These are phyloP conservation scores for Zarea fungicola DNA, from an alignment of 2,329 filamentous ascomycete species.

Conservation along the genomic window DNA sequence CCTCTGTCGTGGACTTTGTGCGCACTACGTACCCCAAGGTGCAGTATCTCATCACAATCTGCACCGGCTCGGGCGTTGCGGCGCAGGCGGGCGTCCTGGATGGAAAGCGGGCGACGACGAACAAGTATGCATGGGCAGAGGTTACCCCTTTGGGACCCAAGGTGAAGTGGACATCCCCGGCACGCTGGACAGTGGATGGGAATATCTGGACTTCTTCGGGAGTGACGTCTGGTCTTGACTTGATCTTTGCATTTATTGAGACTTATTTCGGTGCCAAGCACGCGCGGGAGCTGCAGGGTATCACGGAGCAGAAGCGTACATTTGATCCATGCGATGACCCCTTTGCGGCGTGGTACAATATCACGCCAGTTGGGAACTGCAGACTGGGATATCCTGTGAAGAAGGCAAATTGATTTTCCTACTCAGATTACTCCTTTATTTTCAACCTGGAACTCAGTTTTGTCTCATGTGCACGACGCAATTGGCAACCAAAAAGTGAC, in stretches of 20 bases:
- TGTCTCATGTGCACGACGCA: no score
- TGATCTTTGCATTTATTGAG: constrained; percentile 54
- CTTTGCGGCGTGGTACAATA: constrained; percentile 14
- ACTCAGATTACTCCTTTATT: no score
- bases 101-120: constrained; percentile 50
- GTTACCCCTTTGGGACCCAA: constrained; percentile 34
- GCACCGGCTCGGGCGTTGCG: constrained; percentile 49
- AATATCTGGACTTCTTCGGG: constrained; percentile 55
- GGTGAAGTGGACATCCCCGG: constrained; percentile 47
- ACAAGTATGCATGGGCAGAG: constrained; percentile 44
- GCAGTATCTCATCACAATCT: constrained; percentile 49
- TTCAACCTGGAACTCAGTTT: no score
- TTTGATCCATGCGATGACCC: constrained; percentile 18
- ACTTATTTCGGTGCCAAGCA: no score
- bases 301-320: constrained; percentile 15
- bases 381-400: no score
- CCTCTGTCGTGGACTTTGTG: constrained; percentile 36
- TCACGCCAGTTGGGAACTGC: constrained; percentile 13
- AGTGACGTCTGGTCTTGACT: constrained; percentile 57
- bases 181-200: constrained; percentile 54
- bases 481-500: no score
- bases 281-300: no score
- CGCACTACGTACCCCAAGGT: constrained; percentile 31
- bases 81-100: constrained; percentile 49
- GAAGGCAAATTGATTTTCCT: no score